These are phyloP conservation scores for Zygoascus flipseniorum DNA, from an alignment of 805 yeast species.

Conservation along the genomic window DNA sequence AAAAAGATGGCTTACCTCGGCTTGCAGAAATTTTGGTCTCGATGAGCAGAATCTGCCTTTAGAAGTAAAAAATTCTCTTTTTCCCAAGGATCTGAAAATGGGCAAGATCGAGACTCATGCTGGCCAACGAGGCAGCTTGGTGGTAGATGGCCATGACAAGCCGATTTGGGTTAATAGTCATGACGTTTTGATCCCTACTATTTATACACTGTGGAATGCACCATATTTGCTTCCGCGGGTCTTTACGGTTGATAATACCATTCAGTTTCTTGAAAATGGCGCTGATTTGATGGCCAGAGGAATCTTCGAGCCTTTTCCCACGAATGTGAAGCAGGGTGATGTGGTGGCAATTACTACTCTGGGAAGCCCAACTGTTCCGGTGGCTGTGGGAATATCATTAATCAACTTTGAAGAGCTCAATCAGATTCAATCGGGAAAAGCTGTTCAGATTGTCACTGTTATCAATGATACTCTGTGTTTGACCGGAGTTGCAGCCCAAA, in stretches of 20 bases:
- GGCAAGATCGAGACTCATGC: slow-evolving; percentile 49
- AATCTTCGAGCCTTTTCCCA: slow-evolving; percentile 48
- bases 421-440: slow-evolving; percentile 46
- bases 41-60: slow-evolving; percentile 33
- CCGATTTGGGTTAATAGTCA: slow-evolving; percentile 67
- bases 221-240: slow-evolving; percentile 62
- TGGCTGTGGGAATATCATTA: slow-evolving; percentile 62
- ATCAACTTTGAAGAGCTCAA: slow-evolving; percentile 20
- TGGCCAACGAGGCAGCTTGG: slow-evolving; percentile 52
- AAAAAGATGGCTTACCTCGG: slow-evolving; percentile 39
- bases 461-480: slow-evolving; percentile 56
- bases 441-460: slow-evolving; percentile 63
- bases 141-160: slow-evolving; percentile 49
- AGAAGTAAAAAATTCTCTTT: slow-evolving; percentile 33
- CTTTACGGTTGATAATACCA: slow-evolving; percentile 63
- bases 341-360: slow-evolving; percentile 66
- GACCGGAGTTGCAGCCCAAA: slow-evolving; percentile 38
- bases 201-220: slow-evolving; percentile 58
- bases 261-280: slow-evolving; percentile 63
- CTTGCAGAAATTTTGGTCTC: slow-evolving; percentile 34
- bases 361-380: slow-evolving; percentile 51
- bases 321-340: slow-evolving; percentile 38
- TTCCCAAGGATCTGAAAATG: slow-evolving; percentile 52
- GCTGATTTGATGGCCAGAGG: slow-evolving; percentile 49
- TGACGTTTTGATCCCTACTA: slow-evolving; percentile 53